Evolutionary conservation across 2,329 filamentous ascomycete genomes (phyloP), one percentile per base, ranked within the genome.

Genomic region (Claviceps monticola): DNA sequence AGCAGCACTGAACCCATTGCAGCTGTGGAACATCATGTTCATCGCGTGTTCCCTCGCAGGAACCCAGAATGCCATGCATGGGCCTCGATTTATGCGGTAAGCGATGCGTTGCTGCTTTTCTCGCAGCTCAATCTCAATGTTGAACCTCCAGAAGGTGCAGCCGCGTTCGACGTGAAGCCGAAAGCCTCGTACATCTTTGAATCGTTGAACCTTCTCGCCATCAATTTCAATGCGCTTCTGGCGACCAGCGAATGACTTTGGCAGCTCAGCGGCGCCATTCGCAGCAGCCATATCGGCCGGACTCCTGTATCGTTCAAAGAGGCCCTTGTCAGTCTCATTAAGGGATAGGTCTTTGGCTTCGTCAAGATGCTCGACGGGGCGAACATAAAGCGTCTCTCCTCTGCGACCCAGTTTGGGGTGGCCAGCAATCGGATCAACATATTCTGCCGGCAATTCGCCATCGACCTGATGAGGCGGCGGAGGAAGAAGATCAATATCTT

Each of bases 21-120:
- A 95, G 64, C 86, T 95, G 71, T 97, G 80, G 70, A 96, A 98
- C 89, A 97, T 95, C 64, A 96, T 87, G 69, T 97, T 96, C 93
- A 98, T 98, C 2, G 86, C 80, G 64, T 95, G 78, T 16, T 82
- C 84, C 48, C 76, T 79, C 36, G 84, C 85, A 5, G 94, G 93
- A 0, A 98, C 88, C 91, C 93, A 98, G 66, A 98, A 98, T 1
- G 85, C 88, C 50, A 87, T 82, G 2, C 88, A 81, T 5, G 91
- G 90, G 0, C 93, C 91, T 46, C 84, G 78, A 62, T 98, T 98
- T 71, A 98, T 95, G 51, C 90, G 86, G 67, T 98, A 98, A 0
- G 90, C 91, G 56, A 98, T 86, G 41, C 91, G 84, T 60, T 90
- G 81, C 67, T 97, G 87, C 53, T 74, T 77, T 19, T 82, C 74